Evolutionary conservation across 139 green algal genomes (phyloP).

Genomic region (Ettlia oleoabundans): DNA sequence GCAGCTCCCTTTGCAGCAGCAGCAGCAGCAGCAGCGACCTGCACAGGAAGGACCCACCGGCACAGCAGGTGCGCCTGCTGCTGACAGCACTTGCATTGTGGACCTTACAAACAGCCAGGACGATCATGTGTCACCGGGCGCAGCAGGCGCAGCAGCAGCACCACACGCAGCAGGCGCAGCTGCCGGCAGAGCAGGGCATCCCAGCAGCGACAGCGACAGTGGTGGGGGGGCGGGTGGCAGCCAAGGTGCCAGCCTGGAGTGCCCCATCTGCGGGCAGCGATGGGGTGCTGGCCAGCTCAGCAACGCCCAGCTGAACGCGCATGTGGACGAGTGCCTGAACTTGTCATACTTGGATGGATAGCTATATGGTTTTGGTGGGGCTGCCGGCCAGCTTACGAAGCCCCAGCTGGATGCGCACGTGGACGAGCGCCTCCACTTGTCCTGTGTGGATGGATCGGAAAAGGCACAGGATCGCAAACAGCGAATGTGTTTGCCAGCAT

Average conservation of each 20-base stretch:
- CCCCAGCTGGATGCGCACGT: slow-evolving; percentile 6
- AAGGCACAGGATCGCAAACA: no score
- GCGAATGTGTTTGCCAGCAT: no score
- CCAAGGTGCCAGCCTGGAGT: not conserved
- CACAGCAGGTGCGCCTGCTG: not conserved
- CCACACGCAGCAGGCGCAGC: not conserved
- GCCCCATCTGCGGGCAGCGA: slow-evolving; percentile 2
- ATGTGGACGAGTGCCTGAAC: slow-evolving; percentile 30
- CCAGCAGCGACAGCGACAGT: not conserved
- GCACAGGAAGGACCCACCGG: no score
- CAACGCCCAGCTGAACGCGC: slow-evolving; percentile 5
- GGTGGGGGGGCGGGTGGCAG: not conserved
- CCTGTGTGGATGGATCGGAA: not conserved
- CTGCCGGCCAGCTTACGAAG: not conserved
- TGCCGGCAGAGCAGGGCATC: not conserved
- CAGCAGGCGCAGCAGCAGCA: not conserved
- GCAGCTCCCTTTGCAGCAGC: not conserved
- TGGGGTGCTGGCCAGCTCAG: not conserved
- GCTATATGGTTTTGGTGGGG: not conserved
- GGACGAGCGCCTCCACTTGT: slow-evolving; percentile 9
- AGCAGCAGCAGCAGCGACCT: not conserved
- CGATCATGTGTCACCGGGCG: no score
- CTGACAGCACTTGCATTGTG: no score
- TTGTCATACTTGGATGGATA: not conserved
- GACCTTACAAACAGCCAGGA: no score